Evolutionary conservation across 2,329 filamentous ascomycete genomes (phyloP).

Genomic region (Aspergillus melleus): DNA sequence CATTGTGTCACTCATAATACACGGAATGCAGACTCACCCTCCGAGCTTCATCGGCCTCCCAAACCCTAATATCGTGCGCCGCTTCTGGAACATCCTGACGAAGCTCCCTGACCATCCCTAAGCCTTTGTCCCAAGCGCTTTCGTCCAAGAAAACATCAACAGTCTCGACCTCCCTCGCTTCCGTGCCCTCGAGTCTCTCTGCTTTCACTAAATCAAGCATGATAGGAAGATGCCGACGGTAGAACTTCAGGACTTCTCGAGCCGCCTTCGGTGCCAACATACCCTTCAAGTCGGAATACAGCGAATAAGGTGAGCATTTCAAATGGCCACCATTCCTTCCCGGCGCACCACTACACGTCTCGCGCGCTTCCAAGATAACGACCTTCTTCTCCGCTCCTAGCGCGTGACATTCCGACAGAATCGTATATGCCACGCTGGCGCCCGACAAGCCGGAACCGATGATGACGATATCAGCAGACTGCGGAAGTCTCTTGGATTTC

Average conservation of each 20-base stretch:
- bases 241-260: conserved; percentile 6
- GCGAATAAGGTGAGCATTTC: conserved; percentile 12
- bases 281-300: conserved; percentile 7
- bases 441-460: conserved; percentile 22
- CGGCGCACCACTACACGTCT: conserved; percentile 28
- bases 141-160: conserved; percentile 14
- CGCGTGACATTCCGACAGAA: conserved; percentile 16
- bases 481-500: conserved; percentile 18
- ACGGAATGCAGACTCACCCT: conserved; percentile 16
- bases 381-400: conserved; percentile 8
- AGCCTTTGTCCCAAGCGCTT: conserved; percentile 12
- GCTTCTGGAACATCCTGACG: conserved; percentile 8
- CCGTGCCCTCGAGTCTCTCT: conserved; percentile 1
- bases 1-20: background rate
- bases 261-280: conserved; percentile 10
- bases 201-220: conserved; percentile 6
- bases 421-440: conserved; percentile 26
- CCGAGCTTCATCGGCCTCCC: conserved; percentile 11
- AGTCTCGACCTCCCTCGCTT: conserved; percentile 14
- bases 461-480: conserved; percentile 25
- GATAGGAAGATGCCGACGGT: conserved; percentile 7
- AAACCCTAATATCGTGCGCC: conserved; percentile 3
- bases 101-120: conserved; percentile 10
- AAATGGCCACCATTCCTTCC: conserved; percentile 31
- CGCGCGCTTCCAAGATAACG: conserved; percentile 27